Evolutionary conservation across 768 basidiomycete species (phyloP), one percentile per base, ranked within the genome.

Genomic region (Termitomyces sp.): DNA sequence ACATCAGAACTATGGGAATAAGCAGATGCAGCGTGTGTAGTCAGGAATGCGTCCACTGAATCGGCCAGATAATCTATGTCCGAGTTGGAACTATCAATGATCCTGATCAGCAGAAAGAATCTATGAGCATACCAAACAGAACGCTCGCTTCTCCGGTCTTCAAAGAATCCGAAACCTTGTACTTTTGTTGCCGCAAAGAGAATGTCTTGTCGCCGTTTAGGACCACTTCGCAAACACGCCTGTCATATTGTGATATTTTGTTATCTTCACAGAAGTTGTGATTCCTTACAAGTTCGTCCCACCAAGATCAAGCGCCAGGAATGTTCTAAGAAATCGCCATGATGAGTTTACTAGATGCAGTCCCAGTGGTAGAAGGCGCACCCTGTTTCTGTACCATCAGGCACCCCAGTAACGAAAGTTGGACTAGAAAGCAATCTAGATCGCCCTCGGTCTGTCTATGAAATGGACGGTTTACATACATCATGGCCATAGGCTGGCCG

Each of bases 11-110:
- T 62, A 12, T 59, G 56, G 19, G 58, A 57, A 44, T 69, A 61
- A 21, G 67, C 63, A 55, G 69, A 71, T 21, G 75, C 73, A 32
- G 79, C 72, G 56, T 77, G 73, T 14, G 71, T 74, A 14, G 91
- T 96, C 62, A 98, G 78, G 76, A 99, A 99, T 10, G 91, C 84
- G 67, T 98, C 94, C 16, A 99, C 95, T 2, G 92, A 95, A 61
- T 94, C 92, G 37, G 97, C 97, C 63, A 99, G 89, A 74, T 98
- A 99, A 75, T 98, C 97, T 97, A 68, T 30, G 46, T 55, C n/a
- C 37, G 11, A 27, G 25, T 54, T 41, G 40, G 23, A n/a, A 52
- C 28, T 40, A 19, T 34, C 1, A n/a, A 16, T 8, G 23, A 14
- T 44, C 39, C 17, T 45, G n/a, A 41, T 59, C 46, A 58, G 35